Percentiles rank a stretch among this genome's conserved stretches.
phyloP scores from a whole-genome alignment of 768 basidiomycete species.

The Tricholoma sp. region DNA sequence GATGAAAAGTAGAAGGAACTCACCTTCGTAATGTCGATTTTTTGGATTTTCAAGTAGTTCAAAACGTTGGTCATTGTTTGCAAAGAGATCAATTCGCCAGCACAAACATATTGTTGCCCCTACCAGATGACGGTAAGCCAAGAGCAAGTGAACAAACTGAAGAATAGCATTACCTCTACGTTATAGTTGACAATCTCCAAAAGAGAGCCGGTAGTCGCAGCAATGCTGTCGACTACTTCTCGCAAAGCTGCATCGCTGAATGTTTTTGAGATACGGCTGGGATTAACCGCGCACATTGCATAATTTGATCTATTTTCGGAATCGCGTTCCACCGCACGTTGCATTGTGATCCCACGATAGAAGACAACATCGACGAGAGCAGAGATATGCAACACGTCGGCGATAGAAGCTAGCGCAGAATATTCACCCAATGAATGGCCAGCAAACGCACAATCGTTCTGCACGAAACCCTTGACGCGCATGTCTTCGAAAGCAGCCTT shows the following conservation, averaged over 20 bases:
- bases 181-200: constrained; percentile 99
- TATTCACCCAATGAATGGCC: constrained; percentile 99
- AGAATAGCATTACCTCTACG: constrained; percentile 58
- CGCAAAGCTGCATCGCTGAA: constrained; percentile 96
- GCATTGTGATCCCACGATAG: constrained; percentile 99
- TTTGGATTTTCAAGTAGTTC: constrained; percentile 95
- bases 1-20: background rate
- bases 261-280: constrained; percentile 87
- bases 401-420: constrained; percentile 96
- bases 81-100: constrained; percentile 90
- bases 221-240: constrained; percentile 92
- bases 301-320: constrained; percentile 90
- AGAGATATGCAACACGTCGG: constrained; percentile 92
- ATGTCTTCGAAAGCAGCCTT: constrained; percentile 99
- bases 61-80: constrained; percentile 94
- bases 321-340: constrained; percentile 97
- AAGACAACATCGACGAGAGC: constrained; percentile 97
- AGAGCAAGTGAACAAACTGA: background rate
- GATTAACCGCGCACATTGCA: constrained; percentile 99
- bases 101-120: constrained; percentile 99
- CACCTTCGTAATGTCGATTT: constrained; percentile 88
- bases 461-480: constrained; percentile 93
- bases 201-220: constrained; percentile 67
- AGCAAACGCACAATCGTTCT: constrained; percentile 88
- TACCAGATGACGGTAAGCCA: constrained; percentile 25